Conservation (phyloP, 139 green algal genomes). For the Zygnema circumcarinatum region DNA sequence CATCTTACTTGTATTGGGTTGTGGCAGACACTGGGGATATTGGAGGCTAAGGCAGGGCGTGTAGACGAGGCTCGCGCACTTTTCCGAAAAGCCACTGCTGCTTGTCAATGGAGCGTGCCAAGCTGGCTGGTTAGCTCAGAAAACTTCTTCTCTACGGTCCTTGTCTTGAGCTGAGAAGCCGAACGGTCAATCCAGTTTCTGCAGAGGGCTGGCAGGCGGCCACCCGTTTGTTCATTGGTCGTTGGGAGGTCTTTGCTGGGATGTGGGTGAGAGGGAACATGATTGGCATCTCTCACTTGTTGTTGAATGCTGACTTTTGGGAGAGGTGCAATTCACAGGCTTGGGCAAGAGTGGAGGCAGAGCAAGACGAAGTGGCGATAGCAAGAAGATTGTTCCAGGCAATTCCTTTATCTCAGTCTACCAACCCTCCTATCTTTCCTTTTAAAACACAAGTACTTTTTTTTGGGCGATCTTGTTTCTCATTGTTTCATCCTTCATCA, state of each 20-base stretch:
- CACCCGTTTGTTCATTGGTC: no score
- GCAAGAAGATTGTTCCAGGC: slow-evolving; percentile 31
- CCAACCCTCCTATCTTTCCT: no score
- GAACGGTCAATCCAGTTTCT: no score
- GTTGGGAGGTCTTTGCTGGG: no score
- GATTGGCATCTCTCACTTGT: not conserved
- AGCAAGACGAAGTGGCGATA: slow-evolving; percentile 4
- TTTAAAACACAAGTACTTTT: no score
- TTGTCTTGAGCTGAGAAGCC: no score
- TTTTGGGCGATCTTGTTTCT: no score
- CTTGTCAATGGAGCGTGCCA: slow-evolving; percentile 61
- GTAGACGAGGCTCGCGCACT: slow-evolving; percentile 21
- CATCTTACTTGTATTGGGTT: not conserved
- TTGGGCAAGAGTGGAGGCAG: slow-evolving; percentile 44
- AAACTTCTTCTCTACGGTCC: slow-evolving; percentile 7
- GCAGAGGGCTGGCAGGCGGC: no score
- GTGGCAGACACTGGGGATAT: slow-evolving; percentile 25
- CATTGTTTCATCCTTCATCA: no score
- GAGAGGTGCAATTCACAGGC: not conserved
- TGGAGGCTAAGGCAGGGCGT: slow-evolving; percentile 41
- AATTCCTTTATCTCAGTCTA: not conserved
- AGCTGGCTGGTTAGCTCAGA: slow-evolving; percentile 79
- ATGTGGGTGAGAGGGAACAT: no score
- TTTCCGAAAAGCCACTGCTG: slow-evolving; percentile 35
- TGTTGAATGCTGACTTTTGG: not conserved